phyloP scores from a whole-genome alignment of 306 rosid species.

The Neltuma alba region DNA sequence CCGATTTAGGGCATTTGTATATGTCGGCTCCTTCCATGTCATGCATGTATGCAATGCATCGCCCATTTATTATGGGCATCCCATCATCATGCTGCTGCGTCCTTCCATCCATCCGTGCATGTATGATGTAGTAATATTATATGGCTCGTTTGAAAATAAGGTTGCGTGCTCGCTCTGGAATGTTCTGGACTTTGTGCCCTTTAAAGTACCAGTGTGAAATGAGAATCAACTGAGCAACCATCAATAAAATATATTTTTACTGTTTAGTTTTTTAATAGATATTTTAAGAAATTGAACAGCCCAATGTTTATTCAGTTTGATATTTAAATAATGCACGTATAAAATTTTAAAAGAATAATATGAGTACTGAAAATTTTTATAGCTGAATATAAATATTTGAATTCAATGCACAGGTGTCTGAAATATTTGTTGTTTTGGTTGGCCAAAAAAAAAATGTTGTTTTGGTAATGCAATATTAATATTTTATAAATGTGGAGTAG shows the following conservation, averaged over 20 bases:
- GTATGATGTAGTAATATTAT: background rate
- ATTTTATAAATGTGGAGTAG: background rate
- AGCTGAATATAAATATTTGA: background rate
- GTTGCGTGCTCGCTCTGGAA: background rate
- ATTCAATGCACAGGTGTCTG: too few relatives aligned
- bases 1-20: too few relatives aligned
- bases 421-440: background rate
- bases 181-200: background rate
- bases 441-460: too few relatives aligned
- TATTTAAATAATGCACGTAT: too few relatives aligned
- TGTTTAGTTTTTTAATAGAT: too few relatives aligned
- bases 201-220: background rate
- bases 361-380: background rate
- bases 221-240: background rate
- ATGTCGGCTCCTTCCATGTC: constrained; percentile 27
- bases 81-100: background rate
- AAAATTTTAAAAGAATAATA: too few relatives aligned
- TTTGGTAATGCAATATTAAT: too few relatives aligned
- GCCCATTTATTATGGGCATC: background rate
- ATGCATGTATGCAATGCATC: background rate
- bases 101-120: background rate
- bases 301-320: background rate
- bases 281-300: background rate
- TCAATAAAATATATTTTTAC: background rate
- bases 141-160: background rate